Evolutionary conservation across 2,329 filamentous ascomycete genomes (phyloP).

Genomic region (Pseudocercospora vitis): DNA sequence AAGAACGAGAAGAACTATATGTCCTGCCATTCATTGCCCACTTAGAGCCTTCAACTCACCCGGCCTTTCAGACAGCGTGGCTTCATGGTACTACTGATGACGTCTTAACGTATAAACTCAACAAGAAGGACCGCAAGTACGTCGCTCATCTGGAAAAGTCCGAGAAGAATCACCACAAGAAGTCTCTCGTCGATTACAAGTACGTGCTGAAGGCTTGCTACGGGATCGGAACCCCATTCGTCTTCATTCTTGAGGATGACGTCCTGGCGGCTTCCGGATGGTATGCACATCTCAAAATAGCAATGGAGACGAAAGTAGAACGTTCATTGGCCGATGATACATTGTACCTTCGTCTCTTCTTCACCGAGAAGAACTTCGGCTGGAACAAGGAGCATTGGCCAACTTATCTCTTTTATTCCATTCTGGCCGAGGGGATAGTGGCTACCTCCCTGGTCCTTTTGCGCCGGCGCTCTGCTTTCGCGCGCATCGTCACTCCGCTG

Average conservation of each 20-base stretch:
- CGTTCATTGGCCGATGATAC: slow-evolving; percentile 24
- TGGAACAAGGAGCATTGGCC: slow-evolving; percentile 49
- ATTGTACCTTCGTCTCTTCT: slow-evolving; percentile 50
- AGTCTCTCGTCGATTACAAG: slow-evolving; percentile 48
- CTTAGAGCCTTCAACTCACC: slow-evolving; percentile 43
- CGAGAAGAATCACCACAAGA: slow-evolving; percentile 35
- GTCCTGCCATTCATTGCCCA: slow-evolving; percentile 49
- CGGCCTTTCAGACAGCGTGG: slow-evolving; percentile 46
- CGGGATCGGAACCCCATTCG: slow-evolving; percentile 41
- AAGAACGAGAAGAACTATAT: slow-evolving; percentile 45
- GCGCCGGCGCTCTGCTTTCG: not conserved
- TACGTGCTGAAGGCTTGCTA: slow-evolving; percentile 46
- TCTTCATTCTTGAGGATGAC: slow-evolving; percentile 51
- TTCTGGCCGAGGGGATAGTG: slow-evolving; percentile 14
- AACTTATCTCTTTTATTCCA: slow-evolving; percentile 40
- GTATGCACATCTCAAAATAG: slow-evolving; percentile 43
- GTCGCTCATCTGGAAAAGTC: slow-evolving; percentile 40
- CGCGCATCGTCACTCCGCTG: slow-evolving; percentile 22
- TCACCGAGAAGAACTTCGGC: slow-evolving; percentile 47
- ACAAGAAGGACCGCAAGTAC: slow-evolving; percentile 37
- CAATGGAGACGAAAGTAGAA: not conserved
- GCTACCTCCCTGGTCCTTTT: slow-evolving; percentile 11
- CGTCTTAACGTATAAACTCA: slow-evolving; percentile 44
- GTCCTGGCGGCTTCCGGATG: slow-evolving; percentile 50
- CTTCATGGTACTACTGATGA: slow-evolving; percentile 42